Conservation (phyloP, 1,284 basidiomycete genomes). For the Microbotryum scabiosae region DNA sequence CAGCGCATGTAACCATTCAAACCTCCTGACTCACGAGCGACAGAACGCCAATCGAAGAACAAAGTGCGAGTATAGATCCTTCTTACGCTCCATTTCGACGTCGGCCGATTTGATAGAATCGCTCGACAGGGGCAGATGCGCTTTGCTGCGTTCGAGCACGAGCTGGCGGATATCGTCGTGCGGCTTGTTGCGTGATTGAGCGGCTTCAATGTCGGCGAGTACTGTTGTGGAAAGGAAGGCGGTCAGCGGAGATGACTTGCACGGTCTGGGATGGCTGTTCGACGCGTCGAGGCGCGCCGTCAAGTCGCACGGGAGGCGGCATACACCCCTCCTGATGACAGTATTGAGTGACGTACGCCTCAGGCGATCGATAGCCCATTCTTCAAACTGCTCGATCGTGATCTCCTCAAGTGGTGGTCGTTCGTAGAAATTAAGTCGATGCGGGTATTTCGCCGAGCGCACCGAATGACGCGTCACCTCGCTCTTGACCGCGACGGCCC, state of each 20-base stretch:
- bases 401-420: slow-evolving; percentile 80
- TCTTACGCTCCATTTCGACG: slow-evolving; percentile 54
- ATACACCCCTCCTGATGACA: slow-evolving; percentile 41
- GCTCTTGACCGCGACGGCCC: not conserved
- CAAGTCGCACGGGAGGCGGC: not conserved
- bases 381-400: slow-evolving; percentile 93
- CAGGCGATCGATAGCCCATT: slow-evolving; percentile 78
- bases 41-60: slow-evolving; percentile 92
- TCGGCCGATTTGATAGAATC: slow-evolving; percentile 50
- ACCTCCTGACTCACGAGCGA: slow-evolving; percentile 61
- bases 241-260: slow-evolving; percentile 82
- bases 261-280: slow-evolving; percentile 57
- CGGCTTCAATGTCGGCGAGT: slow-evolving; percentile 90
- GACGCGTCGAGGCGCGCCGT: slow-evolving; percentile 74
- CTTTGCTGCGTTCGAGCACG: slow-evolving; percentile 53
- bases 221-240: slow-evolving; percentile 70
- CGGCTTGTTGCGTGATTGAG: slow-evolving; percentile 69
- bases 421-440: slow-evolving; percentile 79
- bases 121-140: slow-evolving; percentile 63
- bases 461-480: slow-evolving; percentile 2
- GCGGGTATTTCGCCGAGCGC: slow-evolving; percentile 48
- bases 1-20: not conserved
- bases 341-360: slow-evolving; percentile 2
- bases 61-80: slow-evolving; percentile 90
- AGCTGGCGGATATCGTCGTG: slow-evolving; percentile 65